These are phyloP conservation scores for Calocybe gangraenosa DNA, from an alignment of 768 basidiomycete genomes.

Conservation along the genomic window DNA sequence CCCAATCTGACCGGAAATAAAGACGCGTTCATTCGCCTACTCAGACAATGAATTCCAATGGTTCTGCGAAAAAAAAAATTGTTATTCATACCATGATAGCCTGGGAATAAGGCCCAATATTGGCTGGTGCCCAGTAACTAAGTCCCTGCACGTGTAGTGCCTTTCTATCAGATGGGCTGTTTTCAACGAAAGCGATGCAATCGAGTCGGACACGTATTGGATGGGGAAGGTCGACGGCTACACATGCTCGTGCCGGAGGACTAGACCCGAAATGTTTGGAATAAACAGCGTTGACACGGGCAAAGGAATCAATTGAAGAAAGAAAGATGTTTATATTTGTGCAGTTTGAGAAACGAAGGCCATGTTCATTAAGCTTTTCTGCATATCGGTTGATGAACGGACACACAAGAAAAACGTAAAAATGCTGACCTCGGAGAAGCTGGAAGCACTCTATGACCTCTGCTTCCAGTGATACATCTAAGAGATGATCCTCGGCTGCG, in stretches of 20 bases:
- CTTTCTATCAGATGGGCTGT: constrained; percentile 41
- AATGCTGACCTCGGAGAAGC: constrained; percentile 50
- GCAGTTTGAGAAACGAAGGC: constrained; percentile 53
- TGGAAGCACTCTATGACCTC: constrained; percentile 72
- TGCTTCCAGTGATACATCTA: constrained; percentile 51
- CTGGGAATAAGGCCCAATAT: constrained; percentile 98
- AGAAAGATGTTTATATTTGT: constrained; percentile 81
- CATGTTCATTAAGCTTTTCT: constrained; percentile 51
- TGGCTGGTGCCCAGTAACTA: constrained; percentile 99
- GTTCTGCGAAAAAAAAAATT: background rate
- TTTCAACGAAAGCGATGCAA: constrained; percentile 66
- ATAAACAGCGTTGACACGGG: constrained; percentile 74
- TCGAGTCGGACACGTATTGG: constrained; percentile 65
- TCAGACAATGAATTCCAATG: background rate
- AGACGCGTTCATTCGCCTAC: constrained; percentile 73
- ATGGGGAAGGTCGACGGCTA: constrained; percentile 67
- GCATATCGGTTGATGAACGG: constrained; percentile 2
- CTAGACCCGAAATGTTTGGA: constrained; percentile 81
- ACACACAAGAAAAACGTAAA: background rate
- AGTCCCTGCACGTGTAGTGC: constrained; percentile 92
- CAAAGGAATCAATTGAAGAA: constrained; percentile 78
- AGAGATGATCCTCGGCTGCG: constrained; percentile 3
- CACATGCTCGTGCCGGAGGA: constrained; percentile 94
- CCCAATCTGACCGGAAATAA: constrained; percentile 94
- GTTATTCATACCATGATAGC: constrained; percentile 64